These are phyloP conservation scores for Metarhizium album DNA, from an alignment of 2,329 filamentous ascomycete species.

Conservation along the genomic window DNA sequence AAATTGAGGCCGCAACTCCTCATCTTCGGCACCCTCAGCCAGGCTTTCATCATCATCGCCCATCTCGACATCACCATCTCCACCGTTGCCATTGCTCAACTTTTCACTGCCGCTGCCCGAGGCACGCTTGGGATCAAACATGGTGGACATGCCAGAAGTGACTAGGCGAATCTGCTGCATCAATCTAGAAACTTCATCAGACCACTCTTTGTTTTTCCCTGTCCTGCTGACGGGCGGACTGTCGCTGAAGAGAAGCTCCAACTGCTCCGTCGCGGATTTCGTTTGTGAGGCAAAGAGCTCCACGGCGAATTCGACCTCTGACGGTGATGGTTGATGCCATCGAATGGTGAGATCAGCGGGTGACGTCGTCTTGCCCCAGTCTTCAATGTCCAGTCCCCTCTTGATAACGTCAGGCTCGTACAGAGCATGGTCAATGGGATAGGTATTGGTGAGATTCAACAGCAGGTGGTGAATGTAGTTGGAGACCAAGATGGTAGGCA, in stretches of 20 bases:
- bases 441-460: conserved; percentile 88
- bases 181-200: conserved; percentile 86
- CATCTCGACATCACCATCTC: conserved; percentile 42
- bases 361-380: conserved; percentile 75
- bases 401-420: conserved; percentile 70
- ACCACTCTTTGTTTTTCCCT: conserved; percentile 97
- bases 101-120: conserved; percentile 39
- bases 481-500: conserved; percentile 90
- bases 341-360: conserved; percentile 70
- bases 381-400: conserved; percentile 60
- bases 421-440: conserved; percentile 78
- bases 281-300: conserved; percentile 81
- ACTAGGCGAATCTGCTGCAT: conserved; percentile 81
- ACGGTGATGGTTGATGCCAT: conserved; percentile 76
- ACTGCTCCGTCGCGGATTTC: conserved; percentile 60
- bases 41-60: conserved; percentile 39
- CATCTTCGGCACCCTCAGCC: conserved; percentile 61
- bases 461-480: conserved; percentile 96
- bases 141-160: conserved; percentile 75
- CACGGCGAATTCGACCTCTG: conserved; percentile 80
- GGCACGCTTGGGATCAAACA: conserved; percentile 73
- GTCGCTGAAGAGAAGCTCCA: conserved; percentile 71
- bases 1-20: conserved; percentile 77
- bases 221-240: conserved; percentile 76
- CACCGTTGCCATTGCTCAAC: conserved; percentile 35